These are phyloP conservation scores for Wickerhamiella musiphila DNA, from an alignment of 805 yeast genomes.

Conservation along the genomic window DNA sequence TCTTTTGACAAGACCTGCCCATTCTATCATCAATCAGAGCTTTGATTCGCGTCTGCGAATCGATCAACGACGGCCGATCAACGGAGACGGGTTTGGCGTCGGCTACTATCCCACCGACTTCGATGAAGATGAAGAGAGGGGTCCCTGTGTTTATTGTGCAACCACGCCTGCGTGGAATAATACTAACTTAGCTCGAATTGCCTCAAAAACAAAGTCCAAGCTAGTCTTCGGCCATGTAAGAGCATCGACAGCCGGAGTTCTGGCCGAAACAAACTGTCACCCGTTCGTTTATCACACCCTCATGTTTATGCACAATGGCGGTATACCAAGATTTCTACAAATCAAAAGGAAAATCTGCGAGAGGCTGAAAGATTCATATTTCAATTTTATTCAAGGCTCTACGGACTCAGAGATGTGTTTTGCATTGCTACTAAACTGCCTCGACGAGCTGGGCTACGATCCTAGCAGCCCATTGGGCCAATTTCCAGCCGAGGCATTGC, in stretches of 20 bases:
- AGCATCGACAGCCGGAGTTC: constrained; percentile 88
- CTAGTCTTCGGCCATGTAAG: constrained; percentile 90
- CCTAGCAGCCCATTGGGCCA: constrained; percentile 43
- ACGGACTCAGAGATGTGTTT: constrained; percentile 94
- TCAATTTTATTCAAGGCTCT: constrained; percentile 71
- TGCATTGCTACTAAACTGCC: constrained; percentile 67
- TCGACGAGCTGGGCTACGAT: constrained; percentile 59
- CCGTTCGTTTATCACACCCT: constrained; percentile 78
- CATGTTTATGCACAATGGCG: constrained; percentile 95
- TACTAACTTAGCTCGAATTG: constrained; percentile 66
- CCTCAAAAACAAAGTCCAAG: constrained; percentile 71
- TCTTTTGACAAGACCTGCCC: constrained; percentile 84
- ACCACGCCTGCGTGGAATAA: constrained; percentile 95
- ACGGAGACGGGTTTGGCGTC: constrained; percentile 97
- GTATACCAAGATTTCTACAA: constrained; percentile 45
- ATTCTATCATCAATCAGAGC: constrained; percentile 90
- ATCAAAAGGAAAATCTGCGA: constrained; percentile 59
- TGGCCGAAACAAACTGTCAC: constrained; percentile 92
- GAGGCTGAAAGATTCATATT: constrained; percentile 65
- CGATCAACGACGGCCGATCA: constrained; percentile 80
- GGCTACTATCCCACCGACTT: constrained; percentile 64
- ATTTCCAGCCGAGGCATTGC: constrained; percentile 28
- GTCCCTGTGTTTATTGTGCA: constrained; percentile 87
- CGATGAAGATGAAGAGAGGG: constrained; percentile 35
- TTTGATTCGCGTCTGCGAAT: constrained; percentile 78